phyloP scores from a whole-genome alignment of 2,329 filamentous ascomycete genomes.

The Monosporascus sp. region DNA sequence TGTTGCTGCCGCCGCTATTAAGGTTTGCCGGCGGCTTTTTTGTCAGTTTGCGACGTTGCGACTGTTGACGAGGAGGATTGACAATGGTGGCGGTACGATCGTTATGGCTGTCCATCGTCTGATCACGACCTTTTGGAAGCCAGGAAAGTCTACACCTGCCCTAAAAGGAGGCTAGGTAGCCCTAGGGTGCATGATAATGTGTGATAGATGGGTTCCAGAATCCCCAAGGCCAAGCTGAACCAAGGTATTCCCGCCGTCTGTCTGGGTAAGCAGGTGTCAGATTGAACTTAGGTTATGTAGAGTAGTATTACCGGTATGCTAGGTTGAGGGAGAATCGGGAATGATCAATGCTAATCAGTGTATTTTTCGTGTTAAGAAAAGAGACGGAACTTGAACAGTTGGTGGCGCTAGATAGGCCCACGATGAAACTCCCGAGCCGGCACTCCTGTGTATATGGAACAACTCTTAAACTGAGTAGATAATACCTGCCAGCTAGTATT shows the following conservation, averaged over 20 bases:
- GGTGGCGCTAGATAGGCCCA: neutral
- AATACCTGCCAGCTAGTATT: neutral
- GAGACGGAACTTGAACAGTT: neutral
- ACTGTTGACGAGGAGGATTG: slow-evolving; percentile 35
- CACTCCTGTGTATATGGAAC: neutral
- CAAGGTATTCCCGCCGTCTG: neutral
- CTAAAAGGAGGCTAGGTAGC: neutral
- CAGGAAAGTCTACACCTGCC: neutral
- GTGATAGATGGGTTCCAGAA: neutral
- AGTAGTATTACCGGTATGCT: neutral
- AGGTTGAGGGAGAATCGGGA: neutral
- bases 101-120: neutral
- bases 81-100: slow-evolving; percentile 13
- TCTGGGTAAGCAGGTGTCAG: neutral
- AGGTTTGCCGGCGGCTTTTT: slow-evolving; percentile 51
- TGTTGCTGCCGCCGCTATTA: neutral
- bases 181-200: neutral
- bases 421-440: neutral
- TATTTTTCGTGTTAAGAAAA: neutral
- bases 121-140: neutral
- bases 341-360: neutral
- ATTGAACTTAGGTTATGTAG: neutral
- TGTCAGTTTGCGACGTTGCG: slow-evolving; percentile 55
- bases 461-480: neutral
- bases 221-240: neutral